Base-by-base conservation (phyloP, 345 rosid genomes). In the Lagerstroemia speciosa region DNA sequence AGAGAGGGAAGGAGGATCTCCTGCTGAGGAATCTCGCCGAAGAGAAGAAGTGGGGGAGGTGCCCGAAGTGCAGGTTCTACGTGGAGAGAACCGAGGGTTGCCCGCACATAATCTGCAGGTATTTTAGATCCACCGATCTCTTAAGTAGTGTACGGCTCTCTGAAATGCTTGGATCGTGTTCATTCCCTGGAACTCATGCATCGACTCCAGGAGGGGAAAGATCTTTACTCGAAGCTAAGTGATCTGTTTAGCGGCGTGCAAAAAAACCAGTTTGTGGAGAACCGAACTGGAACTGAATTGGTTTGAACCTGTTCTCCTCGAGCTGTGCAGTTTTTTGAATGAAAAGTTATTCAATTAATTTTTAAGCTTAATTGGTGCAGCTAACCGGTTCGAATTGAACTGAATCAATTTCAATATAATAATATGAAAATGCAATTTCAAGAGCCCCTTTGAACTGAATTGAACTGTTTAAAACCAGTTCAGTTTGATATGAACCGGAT, bases 51-150 rank as follows among this genome's bases (percentile, higher is more conserved):
- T 84, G 88, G 88, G 71, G 55, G 67, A 76, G 83, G 71, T 84
- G 88, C 62, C 88, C 84, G 0, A 71, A 16, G 0, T 87, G 89
- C 65, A 77, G 68, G 43, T 75, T 73, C 61, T 80, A 50, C 75
- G 86, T 84, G 61, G 84, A 83, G 82, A 83, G 73, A 50, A 73
- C 60, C n/a, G 20, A 55, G 1, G 88, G 85, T 27, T 86, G 91
- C 69, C 50, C 17, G n/a, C 74, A 66, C 45, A 76, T 83, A 32
- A 76, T 6, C 38, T 83, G 85, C 85, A 81, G 85, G 87, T 84
- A n/a, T n/a, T n/a, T 52, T 52, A n/a, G 6, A 45, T 52, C 57
- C 24, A 20, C 6, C 15, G 24, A 24, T 55, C 55, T 5, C 46
- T 41, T 41, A 36, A 36, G 46, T 3, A 32, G 66, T 72, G 41